Conservation (phyloP, 108 stramenopile species). For the Pseudonitzschia pungens region DNA sequence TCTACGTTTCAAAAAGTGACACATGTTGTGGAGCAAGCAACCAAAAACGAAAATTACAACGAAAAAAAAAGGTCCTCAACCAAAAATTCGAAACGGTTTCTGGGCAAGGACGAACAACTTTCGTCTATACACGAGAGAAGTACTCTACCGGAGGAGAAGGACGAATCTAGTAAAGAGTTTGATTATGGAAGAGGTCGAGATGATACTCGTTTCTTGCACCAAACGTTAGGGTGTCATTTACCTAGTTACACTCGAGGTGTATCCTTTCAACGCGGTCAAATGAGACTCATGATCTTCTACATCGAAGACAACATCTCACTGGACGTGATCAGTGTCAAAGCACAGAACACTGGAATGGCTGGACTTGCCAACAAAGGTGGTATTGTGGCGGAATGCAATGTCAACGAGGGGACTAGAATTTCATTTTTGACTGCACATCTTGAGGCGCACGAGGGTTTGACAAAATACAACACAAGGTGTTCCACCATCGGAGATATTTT, state of each 20-base stretch:
- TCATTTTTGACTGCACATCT: slow-evolving; percentile 59
- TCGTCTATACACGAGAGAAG: neutral
- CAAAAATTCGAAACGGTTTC: neutral
- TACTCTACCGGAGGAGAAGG: neutral
- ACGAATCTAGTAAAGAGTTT: neutral
- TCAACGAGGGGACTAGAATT: slow-evolving; percentile 43
- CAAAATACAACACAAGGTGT: slow-evolving; percentile 46
- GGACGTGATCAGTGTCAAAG: slow-evolving; percentile 36
- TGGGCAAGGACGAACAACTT: no score
- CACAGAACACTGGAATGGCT: slow-evolving; percentile 55
- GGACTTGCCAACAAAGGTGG: slow-evolving; percentile 68
- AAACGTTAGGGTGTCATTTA: slow-evolving; percentile 27
- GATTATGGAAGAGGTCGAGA: slow-evolving; percentile 10
- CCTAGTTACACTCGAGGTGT: slow-evolving; percentile 45
- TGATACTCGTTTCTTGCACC: slow-evolving; percentile 41
- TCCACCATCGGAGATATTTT: slow-evolving; percentile 47
- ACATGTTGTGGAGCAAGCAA: slow-evolving; percentile 14
- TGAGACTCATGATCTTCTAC: slow-evolving; percentile 59
- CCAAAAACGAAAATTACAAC: slow-evolving; percentile 26
- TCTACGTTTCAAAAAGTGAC: slow-evolving; percentile 6
- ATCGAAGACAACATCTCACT: slow-evolving; percentile 24
- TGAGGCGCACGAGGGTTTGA: slow-evolving; percentile 63
- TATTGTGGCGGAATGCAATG: slow-evolving; percentile 51
- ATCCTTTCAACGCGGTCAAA: slow-evolving; percentile 56
- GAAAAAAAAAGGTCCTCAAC: neutral